Conservation (phyloP, 2,329 filamentous ascomycete genomes). For the Colletotrichum sublineola region DNA sequence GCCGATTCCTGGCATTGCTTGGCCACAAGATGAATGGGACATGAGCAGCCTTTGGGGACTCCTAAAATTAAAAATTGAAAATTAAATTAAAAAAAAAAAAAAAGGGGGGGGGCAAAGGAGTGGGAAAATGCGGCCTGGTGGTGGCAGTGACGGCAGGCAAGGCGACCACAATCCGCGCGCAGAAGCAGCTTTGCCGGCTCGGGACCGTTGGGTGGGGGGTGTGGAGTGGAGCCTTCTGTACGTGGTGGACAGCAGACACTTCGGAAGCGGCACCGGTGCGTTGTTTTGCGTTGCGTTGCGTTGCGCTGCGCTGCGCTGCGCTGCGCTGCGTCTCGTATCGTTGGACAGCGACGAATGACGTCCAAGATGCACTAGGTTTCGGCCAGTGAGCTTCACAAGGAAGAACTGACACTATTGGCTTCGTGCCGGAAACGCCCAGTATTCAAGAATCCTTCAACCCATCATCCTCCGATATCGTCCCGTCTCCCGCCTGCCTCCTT, state of each 20-base stretch:
- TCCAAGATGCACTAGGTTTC: conserved; percentile 9
- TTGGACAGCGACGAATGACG: not conserved
- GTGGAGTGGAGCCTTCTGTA: not conserved
- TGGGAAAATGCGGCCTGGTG: no score
- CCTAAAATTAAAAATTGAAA: no score
- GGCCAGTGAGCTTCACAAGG: conserved; percentile 2
- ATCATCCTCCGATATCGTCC: not conserved
- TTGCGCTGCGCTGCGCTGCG: no score
- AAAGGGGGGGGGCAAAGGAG: no score
- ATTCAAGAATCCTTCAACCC: not conserved
- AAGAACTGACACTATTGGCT: not conserved
- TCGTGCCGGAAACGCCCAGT: not conserved
- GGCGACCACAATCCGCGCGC: not conserved
- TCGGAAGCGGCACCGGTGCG: conserved; percentile 13
- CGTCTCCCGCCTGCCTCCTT: not conserved
- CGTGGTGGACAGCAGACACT: not conserved
- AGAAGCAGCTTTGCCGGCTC: conserved; percentile 31
- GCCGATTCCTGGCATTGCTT: conserved; percentile 10
- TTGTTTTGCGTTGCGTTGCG: not conserved
- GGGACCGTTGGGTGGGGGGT: conserved; percentile 27
- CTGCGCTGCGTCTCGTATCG: not conserved
- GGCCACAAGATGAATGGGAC: conserved; percentile 10
- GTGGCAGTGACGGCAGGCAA: no score
- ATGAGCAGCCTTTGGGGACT: no score
- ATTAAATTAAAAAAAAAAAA: no score